Base-by-base conservation (phyloP, 805 yeast genomes). In the Tetrapisispora arboricola region DNA sequence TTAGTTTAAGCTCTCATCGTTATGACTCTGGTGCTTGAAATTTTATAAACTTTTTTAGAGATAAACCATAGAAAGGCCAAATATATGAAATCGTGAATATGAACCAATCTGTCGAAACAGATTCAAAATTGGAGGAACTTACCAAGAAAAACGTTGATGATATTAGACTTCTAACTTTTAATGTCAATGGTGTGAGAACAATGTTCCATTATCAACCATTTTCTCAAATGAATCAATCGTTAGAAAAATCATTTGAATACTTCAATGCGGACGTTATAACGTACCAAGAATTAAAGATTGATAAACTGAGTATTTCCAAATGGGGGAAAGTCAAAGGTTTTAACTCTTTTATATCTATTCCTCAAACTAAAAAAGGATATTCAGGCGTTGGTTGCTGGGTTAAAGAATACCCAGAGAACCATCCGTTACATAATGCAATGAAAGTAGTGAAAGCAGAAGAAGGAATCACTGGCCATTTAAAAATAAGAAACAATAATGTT, bases 351-450 rank as follows among this genome's bases (percentile, higher is more conserved):
- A 73, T 86, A 26, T 69, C 90, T 0, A 64, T 86, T 11, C 94
- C 96, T 0, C 58, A 56, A 10, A 43, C 55, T 2, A 83, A 77
- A 55, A 83, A 78, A 53, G 97, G 97, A 0, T 92, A 92, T 57
- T 75, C 90, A 42, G 98, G 98, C 0, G 96, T 90, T 1, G 94
- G 88, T 0, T 73, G 90, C 3, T 90, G 84, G 61, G 70, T 84
- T 2, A 64, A 87, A 36, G 60, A 66, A 3, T 76, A 80, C 1
- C 50, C 54, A 1, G 62, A 60, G 0, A 60, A 58, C 10, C 83
- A 80, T 20, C 58, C 72, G 0, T 54, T 59, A 1, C 34, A 47
- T 18, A 54, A 57, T 16, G 56, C 69, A 2, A 55, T 87, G 20
- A 62, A 68, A 2, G 85, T 86, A 1, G 38, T 72, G 3, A 76